These are phyloP conservation scores for Boletus huronensis DNA, from an alignment of 768 basidiomycete species.

Conservation along the genomic window DNA sequence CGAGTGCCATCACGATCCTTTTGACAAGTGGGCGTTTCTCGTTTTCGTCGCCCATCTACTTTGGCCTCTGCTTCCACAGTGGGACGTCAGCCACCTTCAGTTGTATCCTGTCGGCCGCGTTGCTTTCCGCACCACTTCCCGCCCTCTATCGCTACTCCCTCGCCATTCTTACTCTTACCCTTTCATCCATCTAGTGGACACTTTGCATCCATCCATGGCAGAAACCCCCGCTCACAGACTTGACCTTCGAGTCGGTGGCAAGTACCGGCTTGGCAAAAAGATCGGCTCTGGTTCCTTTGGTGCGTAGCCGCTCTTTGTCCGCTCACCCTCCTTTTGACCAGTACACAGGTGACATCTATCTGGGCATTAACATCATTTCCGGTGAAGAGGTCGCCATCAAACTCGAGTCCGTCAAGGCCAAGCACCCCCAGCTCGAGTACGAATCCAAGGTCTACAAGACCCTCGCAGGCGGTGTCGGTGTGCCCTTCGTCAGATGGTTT, in stretches of 20 bases:
- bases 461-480: conserved; percentile 97
- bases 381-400: conserved; percentile 99
- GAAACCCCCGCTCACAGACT: conserved; percentile 69
- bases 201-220: conserved; percentile 51
- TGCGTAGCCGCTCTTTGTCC: conserved; percentile 39
- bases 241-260: conserved; percentile 87
- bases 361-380: conserved; percentile 99
- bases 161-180: conserved; percentile 13
- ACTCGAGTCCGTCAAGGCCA: conserved; percentile 99
- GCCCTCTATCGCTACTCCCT: conserved; percentile 20
- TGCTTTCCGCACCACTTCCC: conserved; percentile 31
- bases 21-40: background rate
- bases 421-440: conserved; percentile 99
- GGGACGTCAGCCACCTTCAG: conserved; percentile 37
- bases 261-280: conserved; percentile 99
- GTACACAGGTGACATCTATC: conserved; percentile 88
- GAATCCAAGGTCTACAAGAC: conserved; percentile 96
- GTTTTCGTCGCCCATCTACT: background rate
- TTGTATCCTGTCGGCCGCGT: conserved; percentile 29
- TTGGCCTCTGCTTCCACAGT: conserved; percentile 6
- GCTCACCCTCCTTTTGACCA: conserved; percentile 7
- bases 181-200: conserved; percentile 11
- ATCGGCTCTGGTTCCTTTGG: conserved; percentile 98
- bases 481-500: conserved; percentile 96
- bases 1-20: conserved; percentile 7